Evolutionary conservation across 495 filamentous ascomycete species (phyloP), one percentile per base, ranked within the genome.

Genomic region (Penicillium manginii): DNA sequence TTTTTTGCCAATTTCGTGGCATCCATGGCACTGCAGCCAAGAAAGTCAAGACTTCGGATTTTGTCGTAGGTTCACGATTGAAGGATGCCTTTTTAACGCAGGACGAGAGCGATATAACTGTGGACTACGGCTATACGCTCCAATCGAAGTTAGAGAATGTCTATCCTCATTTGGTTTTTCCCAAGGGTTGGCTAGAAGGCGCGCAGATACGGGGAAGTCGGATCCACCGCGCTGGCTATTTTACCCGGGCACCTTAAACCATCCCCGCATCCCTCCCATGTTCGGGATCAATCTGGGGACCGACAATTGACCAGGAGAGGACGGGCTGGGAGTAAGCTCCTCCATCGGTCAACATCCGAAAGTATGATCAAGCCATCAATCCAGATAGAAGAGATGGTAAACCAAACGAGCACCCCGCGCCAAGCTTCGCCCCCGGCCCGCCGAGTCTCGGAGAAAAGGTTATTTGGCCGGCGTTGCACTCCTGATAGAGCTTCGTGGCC

Each of bases 401-500:
- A 21, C 14, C 26, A 37, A 37, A 5, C 40, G n/a, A 43, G 5
- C 40, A 9, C 40, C 17, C 40, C 40, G 40, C 40, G 54, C 56
- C 60, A 60, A 69, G 64, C 48, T 57, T 58, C 29, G 22, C 37
- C 57, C 33, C 54, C 51, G 57, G 59, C 29, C 55, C 64, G 55
- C 58, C 52, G 46, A 61, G 48, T 55, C 50, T 62, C 54, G 56
- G 53, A 54, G 23, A 47, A 51, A 51, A 31, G 39, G 40, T 43
- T 43, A 43, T 43, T 43, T 43, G 40, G 0, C 40, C 40, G 40
- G 40, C 35, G 15, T 43, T 19, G 17, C 17, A 43, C 40, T 54
- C 35, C 39, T 31, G 51, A 54, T 42, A 57, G 47, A 55, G 46
- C 37, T 46, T 54, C 51, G 47, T 32, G 31, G 47, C 42, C 51